Evolutionary conservation across 2,329 filamentous ascomycete genomes (phyloP).

Genomic region (Fusarium bulbicola): DNA sequence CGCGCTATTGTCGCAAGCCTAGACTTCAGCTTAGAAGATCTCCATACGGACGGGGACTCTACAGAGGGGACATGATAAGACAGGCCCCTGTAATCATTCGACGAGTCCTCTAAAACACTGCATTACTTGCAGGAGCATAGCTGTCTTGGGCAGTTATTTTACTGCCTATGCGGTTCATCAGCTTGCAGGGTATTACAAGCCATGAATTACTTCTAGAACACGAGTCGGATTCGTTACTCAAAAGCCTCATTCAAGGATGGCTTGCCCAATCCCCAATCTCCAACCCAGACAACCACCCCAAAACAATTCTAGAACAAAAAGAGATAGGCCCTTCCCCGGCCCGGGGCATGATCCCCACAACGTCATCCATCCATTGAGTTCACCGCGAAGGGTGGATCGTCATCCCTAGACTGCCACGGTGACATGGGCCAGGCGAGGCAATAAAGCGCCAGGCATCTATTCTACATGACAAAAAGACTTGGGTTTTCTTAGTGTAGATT

Average conservation of each 20-base stretch:
- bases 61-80: constrained; percentile 2
- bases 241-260: not conserved
- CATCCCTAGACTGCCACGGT: constrained; percentile 1
- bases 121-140: not conserved
- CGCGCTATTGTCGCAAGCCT: not conserved
- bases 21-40: not conserved
- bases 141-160: too few species aligned
- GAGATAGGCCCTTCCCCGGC: constrained; percentile 29
- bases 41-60: not conserved
- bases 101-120: not conserved
- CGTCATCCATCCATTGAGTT: constrained; percentile 20
- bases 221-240: not conserved
- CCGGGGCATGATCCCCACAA: constrained; percentile 31
- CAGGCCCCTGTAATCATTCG: not conserved
- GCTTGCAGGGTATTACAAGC: not conserved
- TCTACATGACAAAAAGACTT: not conserved
- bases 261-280: not conserved
- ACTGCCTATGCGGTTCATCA: not conserved
- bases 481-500: fast-evolving
- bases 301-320: constrained; percentile 25
- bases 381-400: constrained; percentile 27
- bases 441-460: not conserved
- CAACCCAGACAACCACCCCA: not conserved
- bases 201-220: not conserved
- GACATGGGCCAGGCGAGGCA: not conserved